Evolutionary conservation across 805 yeast genomes (phyloP).

Genomic region (Cyberlindnera americana): DNA sequence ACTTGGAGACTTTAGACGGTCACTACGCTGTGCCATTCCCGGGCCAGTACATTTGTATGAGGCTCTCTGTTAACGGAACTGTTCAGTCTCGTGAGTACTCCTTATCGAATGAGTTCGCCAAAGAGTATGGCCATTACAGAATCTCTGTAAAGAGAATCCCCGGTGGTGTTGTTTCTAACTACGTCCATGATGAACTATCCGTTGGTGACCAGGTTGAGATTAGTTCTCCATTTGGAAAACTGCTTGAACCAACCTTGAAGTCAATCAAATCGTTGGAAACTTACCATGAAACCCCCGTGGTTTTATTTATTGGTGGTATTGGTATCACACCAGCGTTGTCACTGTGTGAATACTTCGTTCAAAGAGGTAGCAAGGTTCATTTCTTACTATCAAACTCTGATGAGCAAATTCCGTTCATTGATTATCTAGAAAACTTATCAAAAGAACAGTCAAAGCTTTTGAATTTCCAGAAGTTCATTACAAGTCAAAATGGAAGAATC

Average conservation of each 20-base stretch:
- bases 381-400: conserved; percentile 16
- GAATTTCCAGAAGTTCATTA: conserved; percentile 18
- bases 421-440: conserved; percentile 12
- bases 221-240: conserved; percentile 59
- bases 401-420: conserved; percentile 12
- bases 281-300: conserved; percentile 26
- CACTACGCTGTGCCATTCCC: conserved; percentile 33
- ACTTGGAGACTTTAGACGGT: conserved; percentile 44
- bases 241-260: conserved; percentile 31
- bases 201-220: conserved; percentile 47
- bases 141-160: conserved; percentile 52
- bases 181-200: conserved; percentile 43
- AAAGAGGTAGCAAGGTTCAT: conserved; percentile 15
- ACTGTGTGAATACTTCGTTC: conserved; percentile 37
- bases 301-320: conserved; percentile 57
- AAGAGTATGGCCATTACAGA: conserved; percentile 40
- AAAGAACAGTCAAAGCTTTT: conserved; percentile 11
- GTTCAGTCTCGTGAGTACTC: conserved; percentile 59
- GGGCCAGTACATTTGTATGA: conserved; percentile 39
- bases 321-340: conserved; percentile 66
- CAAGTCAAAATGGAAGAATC: conserved; percentile 2
- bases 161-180: conserved; percentile 49
- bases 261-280: conserved; percentile 20
- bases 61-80: conserved; percentile 34
- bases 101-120: conserved; percentile 35